Conservation (phyloP, 495 filamentous ascomycete genomes). For the Aspergillus homomorphus region DNA sequence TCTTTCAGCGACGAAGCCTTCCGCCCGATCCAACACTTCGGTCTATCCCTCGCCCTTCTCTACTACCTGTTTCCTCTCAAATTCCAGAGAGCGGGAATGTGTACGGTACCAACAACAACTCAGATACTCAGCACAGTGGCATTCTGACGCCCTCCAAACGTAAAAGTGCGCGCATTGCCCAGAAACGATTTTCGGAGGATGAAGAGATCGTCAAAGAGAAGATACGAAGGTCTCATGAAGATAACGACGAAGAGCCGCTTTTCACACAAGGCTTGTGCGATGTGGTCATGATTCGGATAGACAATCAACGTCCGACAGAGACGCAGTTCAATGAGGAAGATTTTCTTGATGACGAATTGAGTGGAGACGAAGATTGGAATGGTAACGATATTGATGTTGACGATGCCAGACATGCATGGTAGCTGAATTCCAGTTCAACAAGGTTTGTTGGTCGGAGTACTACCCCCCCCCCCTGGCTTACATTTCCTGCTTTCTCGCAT, state of each 20-base stretch:
- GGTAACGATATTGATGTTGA: slow-evolving; percentile 38
- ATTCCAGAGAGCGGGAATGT: not conserved
- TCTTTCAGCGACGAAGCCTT: slow-evolving; percentile 58
- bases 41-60: slow-evolving; percentile 21
- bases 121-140: slow-evolving; percentile 16
- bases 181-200: slow-evolving; percentile 23
- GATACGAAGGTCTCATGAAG: not conserved
- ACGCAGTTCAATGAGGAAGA: slow-evolving; percentile 71
- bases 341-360: slow-evolving; percentile 69
- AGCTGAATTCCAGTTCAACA: not conserved
- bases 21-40: slow-evolving; percentile 46
- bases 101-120: slow-evolving; percentile 2
- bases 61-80: not conserved
- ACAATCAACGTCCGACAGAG: slow-evolving; percentile 76
- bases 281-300: slow-evolving; percentile 73
- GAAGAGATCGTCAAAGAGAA: slow-evolving; percentile 1
- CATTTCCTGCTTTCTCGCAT: not conserved
- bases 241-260: slow-evolving; percentile 22
- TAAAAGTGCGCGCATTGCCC: slow-evolving; percentile 41
- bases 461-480: not conserved
- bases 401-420: slow-evolving; percentile 30
- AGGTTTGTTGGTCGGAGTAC: too few relatives aligned
- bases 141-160: slow-evolving; percentile 33
- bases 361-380: slow-evolving; percentile 79
- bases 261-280: slow-evolving; percentile 76